These are phyloP conservation scores for Tricholoma bakamatsutake DNA, from an alignment of 768 basidiomycete species.

Conservation along the genomic window DNA sequence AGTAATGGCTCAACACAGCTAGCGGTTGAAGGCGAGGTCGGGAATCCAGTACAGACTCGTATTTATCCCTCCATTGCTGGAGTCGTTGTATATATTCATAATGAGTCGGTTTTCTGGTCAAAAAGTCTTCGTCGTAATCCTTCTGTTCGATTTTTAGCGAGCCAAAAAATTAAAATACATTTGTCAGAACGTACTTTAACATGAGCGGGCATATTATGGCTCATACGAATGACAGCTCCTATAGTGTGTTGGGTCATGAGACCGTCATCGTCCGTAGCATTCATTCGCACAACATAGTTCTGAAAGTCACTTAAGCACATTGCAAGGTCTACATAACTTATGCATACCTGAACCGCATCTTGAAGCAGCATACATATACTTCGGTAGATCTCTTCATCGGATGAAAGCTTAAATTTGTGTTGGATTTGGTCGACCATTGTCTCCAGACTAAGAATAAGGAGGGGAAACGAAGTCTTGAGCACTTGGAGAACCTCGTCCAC, in stretches of 20 bases:
- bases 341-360: conserved; percentile 78
- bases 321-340: neutral
- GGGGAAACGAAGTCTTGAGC: conserved; percentile 92
- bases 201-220: conserved; percentile 48
- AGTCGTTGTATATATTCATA: conserved; percentile 85
- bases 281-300: conserved; percentile 69
- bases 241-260: conserved; percentile 50
- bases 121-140: conserved; percentile 89
- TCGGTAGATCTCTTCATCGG: conserved; percentile 94
- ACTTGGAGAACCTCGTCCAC: conserved; percentile 92
- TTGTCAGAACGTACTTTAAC: conserved; percentile 43
- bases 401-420: conserved; percentile 78
- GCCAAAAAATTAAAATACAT: conserved; percentile 2
- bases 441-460: conserved; percentile 92
- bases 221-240: conserved; percentile 53
- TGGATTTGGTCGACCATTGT: conserved; percentile 95
- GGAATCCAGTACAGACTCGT: conserved; percentile 77
- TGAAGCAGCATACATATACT: conserved; percentile 81
- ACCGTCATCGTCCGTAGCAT: conserved; percentile 63
- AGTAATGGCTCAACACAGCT: conserved; percentile 83
- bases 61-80: conserved; percentile 90
- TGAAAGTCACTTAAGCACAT: conserved; percentile 18
- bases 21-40: conserved; percentile 81
- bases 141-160: conserved; percentile 39
- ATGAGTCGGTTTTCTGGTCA: conserved; percentile 69